Percentiles rank a stretch among this genome's conserved stretches.
Evolutionary conservation across 768 basidiomycete genomes (phyloP).

Genomic region (Russula olivacea): DNA sequence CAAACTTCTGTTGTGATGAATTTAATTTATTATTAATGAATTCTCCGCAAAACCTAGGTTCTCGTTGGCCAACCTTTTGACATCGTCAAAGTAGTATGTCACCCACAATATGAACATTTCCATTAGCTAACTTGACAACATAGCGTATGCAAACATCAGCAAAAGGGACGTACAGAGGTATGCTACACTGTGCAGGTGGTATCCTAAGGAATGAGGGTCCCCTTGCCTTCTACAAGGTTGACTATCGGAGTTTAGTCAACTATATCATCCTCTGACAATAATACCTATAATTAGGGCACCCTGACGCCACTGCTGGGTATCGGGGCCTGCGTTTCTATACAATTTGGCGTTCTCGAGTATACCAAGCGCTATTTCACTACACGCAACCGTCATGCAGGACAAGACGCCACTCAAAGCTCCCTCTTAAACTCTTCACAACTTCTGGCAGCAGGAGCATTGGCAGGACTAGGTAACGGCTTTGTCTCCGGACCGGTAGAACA

Average conservation of each 20-base stretch:
- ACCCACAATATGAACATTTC: slow-evolving; percentile 10
- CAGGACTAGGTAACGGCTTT: slow-evolving; percentile 85
- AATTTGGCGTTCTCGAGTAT: slow-evolving; percentile 86
- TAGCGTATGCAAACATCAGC: slow-evolving; percentile 94
- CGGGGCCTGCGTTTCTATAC: slow-evolving; percentile 92
- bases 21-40: slow-evolving; percentile 12
- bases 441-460: slow-evolving; percentile 69
- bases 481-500: slow-evolving; percentile 97
- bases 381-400: slow-evolving; percentile 52
- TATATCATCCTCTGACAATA: neutral
- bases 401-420: slow-evolving; percentile 61
- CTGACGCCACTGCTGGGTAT: slow-evolving; percentile 87
- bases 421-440: slow-evolving; percentile 59
- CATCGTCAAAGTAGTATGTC: slow-evolving; percentile 90
- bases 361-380: slow-evolving; percentile 72
- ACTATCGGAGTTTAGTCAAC: slow-evolving; percentile 13
- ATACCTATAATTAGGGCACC: slow-evolving; percentile 56
- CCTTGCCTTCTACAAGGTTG: slow-evolving; percentile 90
- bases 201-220: slow-evolving; percentile 90
- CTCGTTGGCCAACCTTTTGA: slow-evolving; percentile 94
- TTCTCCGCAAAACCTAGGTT: slow-evolving; percentile 43
- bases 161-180: slow-evolving; percentile 81
- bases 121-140: slow-evolving; percentile 12
- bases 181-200: slow-evolving; percentile 85
- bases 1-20: slow-evolving; percentile 12